These are phyloP conservation scores for Pichia sp. DNA, from an alignment of 1,139 yeast genomes.

Conservation along the genomic window DNA sequence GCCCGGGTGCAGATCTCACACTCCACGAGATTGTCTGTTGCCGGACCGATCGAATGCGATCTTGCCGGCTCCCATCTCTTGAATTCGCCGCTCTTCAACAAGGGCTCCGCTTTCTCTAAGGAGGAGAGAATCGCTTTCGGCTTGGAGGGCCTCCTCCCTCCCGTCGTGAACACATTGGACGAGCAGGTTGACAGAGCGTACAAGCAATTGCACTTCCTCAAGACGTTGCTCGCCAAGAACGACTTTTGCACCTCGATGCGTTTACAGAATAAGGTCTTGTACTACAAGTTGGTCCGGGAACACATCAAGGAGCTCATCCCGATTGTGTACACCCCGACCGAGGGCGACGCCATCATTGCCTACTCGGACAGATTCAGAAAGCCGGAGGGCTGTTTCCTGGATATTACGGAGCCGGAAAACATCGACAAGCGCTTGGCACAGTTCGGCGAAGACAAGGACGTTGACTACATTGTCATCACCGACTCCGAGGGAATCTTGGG, in stretches of 20 bases:
- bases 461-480: conserved; percentile 89
- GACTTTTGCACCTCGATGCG: conserved; percentile 91
- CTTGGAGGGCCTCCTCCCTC: conserved; percentile 78
- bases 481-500: conserved; percentile 97
- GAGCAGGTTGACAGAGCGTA: conserved; percentile 92
- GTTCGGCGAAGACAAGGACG: conserved; percentile 86
- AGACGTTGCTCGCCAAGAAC: conserved; percentile 85
- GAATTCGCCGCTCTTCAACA: conserved; percentile 82
- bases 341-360: conserved; percentile 93
- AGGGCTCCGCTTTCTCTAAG: conserved; percentile 84
- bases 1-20: conserved; percentile 44
- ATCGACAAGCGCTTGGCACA: conserved; percentile 62
- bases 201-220: conserved; percentile 69
- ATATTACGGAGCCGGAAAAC: conserved; percentile 72
- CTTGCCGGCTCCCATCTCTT: conserved; percentile 66
- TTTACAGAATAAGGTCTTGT: conserved; percentile 85
- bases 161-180: conserved; percentile 72
- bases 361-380: conserved; percentile 89
- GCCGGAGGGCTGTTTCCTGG: conserved; percentile 93
- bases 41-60: conserved; percentile 80
- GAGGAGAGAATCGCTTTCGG: conserved; percentile 82
- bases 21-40: conserved; percentile 65
- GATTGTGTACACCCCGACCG: conserved; percentile 94
- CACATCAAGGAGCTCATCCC: conserved; percentile 89
- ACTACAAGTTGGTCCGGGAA: conserved; percentile 79